A percentile compares a stretch with the other conserved stretches of the same genome.
phyloP scores from a whole-genome alignment of 2,329 filamentous ascomycete species.

The Aotearoamyces nothofagi region DNA sequence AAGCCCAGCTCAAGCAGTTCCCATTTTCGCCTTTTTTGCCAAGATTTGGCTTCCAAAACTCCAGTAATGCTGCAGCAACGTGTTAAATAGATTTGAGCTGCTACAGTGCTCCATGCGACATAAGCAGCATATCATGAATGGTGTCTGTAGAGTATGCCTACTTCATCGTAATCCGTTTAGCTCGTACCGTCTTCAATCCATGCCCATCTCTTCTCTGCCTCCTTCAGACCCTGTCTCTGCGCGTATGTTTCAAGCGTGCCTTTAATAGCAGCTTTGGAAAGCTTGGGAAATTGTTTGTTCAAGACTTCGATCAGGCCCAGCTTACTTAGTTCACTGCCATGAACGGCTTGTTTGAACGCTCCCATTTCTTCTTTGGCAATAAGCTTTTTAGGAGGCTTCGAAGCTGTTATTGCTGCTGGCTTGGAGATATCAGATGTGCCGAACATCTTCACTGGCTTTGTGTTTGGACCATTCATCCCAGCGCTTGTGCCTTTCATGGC shows the following conservation, averaged over 20 bases:
- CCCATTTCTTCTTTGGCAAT: slow-evolving; percentile 13
- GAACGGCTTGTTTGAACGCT: slow-evolving; percentile 51
- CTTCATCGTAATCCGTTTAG: no score
- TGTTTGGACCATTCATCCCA: slow-evolving; percentile 5
- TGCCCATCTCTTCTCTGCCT: slow-evolving; percentile 49
- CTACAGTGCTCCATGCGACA: no score
- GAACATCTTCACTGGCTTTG: slow-evolving; percentile 8
- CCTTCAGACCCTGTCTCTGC: slow-evolving; percentile 42
- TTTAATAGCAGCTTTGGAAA: slow-evolving; percentile 55
- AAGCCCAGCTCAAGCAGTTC: no score
- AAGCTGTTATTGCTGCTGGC: background rate
- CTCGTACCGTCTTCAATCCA: slow-evolving; percentile 3
- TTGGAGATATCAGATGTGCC: slow-evolving; percentile 2
- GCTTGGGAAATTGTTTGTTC: slow-evolving; percentile 58
- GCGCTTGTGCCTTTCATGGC: slow-evolving; percentile 13
- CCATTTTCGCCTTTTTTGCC: no score
- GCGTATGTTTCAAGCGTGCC: slow-evolving; percentile 54
- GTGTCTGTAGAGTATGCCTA: no score
- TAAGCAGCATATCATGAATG: no score
- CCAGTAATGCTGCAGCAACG: no score
- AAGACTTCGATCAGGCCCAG: slow-evolving; percentile 59
- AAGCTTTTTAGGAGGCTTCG: slow-evolving; percentile 10
- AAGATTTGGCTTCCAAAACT: no score
- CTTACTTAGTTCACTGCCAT: slow-evolving; percentile 59
- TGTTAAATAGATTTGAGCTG: no score